Conservation (phyloP, 805 yeast genomes). For the Isabelozyma gotoi region DNA sequence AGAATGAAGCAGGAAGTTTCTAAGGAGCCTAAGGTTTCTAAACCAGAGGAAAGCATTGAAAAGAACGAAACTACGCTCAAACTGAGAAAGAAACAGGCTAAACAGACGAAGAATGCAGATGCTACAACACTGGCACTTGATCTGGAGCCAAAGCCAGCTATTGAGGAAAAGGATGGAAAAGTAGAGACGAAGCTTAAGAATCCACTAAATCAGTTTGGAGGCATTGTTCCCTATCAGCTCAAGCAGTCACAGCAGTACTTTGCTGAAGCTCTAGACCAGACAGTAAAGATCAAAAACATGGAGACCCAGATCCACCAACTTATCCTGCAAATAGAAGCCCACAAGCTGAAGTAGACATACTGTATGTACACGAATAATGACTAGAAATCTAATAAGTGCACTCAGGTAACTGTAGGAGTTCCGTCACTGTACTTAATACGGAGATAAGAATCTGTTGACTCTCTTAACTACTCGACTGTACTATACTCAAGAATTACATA, state of each 20-base stretch:
- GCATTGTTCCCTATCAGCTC: conserved; percentile 44
- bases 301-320: conserved; percentile 16
- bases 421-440: too few species aligned
- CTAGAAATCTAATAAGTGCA: too few species aligned
- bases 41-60: conserved; percentile 1
- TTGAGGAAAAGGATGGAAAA: conserved; percentile 8
- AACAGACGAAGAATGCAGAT: neutral
- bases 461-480: too few species aligned
- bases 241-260: conserved; percentile 39
- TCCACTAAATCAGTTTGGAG: conserved; percentile 49
- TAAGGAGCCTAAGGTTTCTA: neutral
- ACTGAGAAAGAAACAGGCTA: conserved; percentile 2
- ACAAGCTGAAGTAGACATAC: neutral
- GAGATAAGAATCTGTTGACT: too few species aligned
- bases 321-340: conserved; percentile 13
- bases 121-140: neutral
- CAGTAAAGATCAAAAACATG: conserved; percentile 20
- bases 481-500: too few species aligned
- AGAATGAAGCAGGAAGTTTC: neutral
- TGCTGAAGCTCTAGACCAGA: conserved; percentile 22
- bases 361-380: neutral
- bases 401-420: too few species aligned
- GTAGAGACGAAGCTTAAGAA: conserved; percentile 12
- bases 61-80: conserved; percentile 2
- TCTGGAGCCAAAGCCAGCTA: neutral